A percentile compares a stretch with the other conserved stretches of the same genome.
Evolutionary conservation across 108 stramenopile species (phyloP).

Genomic region (Cyclotella baltica): DNA sequence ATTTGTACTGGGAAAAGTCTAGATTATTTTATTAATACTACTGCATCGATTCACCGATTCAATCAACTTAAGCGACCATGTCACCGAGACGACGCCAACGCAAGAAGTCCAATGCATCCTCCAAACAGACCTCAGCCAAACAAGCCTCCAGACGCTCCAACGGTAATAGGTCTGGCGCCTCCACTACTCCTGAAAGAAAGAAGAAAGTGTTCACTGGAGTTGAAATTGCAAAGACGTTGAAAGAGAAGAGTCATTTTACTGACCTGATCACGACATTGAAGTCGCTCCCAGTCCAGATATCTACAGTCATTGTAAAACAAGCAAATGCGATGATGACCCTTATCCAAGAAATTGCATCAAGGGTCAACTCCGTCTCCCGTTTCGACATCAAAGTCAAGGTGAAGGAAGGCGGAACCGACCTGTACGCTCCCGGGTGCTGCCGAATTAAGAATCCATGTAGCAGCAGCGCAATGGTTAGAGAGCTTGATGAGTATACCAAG

Average conservation of each 20-base stretch:
- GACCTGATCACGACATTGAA: neutral
- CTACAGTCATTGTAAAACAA: neutral
- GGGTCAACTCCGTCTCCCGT: neutral
- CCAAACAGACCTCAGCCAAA: no score
- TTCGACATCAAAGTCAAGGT: neutral
- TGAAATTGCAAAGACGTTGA: neutral
- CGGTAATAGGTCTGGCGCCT: neutral
- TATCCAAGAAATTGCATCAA: neutral
- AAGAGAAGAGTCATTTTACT: conserved; percentile 1
- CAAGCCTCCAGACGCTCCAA: no score
- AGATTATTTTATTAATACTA: no score
- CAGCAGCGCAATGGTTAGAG: neutral
- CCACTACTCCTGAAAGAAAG: neutral
- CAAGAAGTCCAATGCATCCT: no score
- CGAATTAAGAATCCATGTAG: conserved; percentile 1
- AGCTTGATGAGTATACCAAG: neutral
- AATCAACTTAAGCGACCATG: no score
- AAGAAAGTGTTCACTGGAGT: neutral
- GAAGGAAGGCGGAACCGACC: neutral
- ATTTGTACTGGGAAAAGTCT: no score
- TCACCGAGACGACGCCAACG: no score
- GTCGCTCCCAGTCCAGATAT: neutral
- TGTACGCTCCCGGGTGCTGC: conserved; percentile 2
- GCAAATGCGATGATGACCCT: conserved; percentile 43
- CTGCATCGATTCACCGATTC: no score